Percentiles rank a stretch among this genome's conserved stretches.
phyloP scores from a whole-genome alignment of 305 asterid genomes.

The Euphrasia arctica region DNA sequence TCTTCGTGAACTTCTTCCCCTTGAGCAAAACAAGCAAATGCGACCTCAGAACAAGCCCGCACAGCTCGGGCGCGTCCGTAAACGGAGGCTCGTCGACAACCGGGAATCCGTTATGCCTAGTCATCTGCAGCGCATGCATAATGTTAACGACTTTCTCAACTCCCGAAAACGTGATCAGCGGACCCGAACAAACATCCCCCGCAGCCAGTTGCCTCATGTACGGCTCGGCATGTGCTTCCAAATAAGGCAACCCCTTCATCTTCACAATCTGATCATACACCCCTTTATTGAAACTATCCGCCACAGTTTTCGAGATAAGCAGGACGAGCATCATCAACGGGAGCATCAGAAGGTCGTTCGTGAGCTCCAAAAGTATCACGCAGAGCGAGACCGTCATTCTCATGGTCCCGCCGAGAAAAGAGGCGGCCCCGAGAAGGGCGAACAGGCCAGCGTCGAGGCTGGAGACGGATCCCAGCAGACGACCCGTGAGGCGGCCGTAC shows the following conservation, averaged over 20 bases:
- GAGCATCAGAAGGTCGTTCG: conserved; percentile 80
- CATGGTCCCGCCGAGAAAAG: conserved; percentile 98
- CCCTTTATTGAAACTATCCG: conserved; percentile 80
- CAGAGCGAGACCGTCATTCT: conserved; percentile 97
- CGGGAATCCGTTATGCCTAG: too few relatives aligned
- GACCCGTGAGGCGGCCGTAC: conserved; percentile 82
- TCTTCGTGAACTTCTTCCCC: too few relatives aligned
- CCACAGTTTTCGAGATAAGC: conserved; percentile 89
- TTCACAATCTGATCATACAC: conserved; percentile 90
- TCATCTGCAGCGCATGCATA: conserved; percentile 8
- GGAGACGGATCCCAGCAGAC: conserved; percentile 53
- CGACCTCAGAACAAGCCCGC: too few relatives aligned
- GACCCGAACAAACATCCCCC: conserved; percentile 68
- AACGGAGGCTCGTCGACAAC: too few relatives aligned
- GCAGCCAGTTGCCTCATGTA: conserved; percentile 91
- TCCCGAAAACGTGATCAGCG: too few relatives aligned
- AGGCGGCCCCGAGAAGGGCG: conserved; percentile 89
- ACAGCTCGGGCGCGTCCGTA: too few relatives aligned
- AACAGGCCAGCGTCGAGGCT: conserved; percentile 72
- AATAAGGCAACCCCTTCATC: conserved; percentile 91
- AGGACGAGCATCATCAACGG: conserved; percentile 92
- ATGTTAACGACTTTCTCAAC: too few relatives aligned
- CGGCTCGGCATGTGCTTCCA: conserved; percentile 95
- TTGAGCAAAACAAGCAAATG: too few relatives aligned
- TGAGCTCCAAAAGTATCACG: conserved; percentile 85